A percentile compares a stretch with the other conserved stretches of the same genome.
These are phyloP conservation scores for Neurospora tetrasperma DNA, from an alignment of 495 filamentous ascomycete genomes.

Conservation along the genomic window DNA sequence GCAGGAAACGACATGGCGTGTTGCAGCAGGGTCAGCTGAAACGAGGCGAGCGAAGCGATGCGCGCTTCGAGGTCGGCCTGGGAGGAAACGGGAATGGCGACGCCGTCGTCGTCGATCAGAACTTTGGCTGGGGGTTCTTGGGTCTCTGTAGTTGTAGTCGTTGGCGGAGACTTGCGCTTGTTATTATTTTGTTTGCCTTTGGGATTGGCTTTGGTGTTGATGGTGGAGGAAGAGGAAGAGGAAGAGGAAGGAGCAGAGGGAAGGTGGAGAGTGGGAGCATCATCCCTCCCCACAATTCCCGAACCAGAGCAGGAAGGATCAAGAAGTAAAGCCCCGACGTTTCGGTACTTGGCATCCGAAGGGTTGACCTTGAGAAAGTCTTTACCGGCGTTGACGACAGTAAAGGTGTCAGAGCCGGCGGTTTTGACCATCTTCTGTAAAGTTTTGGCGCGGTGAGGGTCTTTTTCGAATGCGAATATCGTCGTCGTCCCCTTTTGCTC, in stretches of 20 bases:
- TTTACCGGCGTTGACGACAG: conserved; percentile 54
- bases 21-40: conserved; percentile 66
- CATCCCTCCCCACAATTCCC: conserved; percentile 83
- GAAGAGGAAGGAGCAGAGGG: conserved; percentile 36
- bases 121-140: conserved; percentile 15
- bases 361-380: conserved; percentile 77
- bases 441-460: conserved; percentile 53
- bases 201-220: too few species aligned
- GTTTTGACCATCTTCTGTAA: conserved; percentile 71
- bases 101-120: conserved; percentile 40
- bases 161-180: conserved; percentile 28
- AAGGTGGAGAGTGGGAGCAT: conserved; percentile 50
- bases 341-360: conserved; percentile 30
- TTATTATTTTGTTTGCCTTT: conserved; percentile 21
- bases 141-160: conserved; percentile 2
- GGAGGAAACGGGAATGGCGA: conserved; percentile 30
- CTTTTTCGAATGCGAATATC: conserved; percentile 64
- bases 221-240: conserved; percentile 10
- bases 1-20: conserved; percentile 76
- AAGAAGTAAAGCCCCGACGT: conserved; percentile 65
- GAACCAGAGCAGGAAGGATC: conserved; percentile 93
- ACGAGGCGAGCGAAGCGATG: conserved; percentile 59
- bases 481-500: neutral
- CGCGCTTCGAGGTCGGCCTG: conserved; percentile 42
- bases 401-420: conserved; percentile 56